Evolutionary conservation across 441 rosid species (phyloP), one percentile per base, ranked within the genome.

Genomic region (Erysimum cheiri): DNA sequence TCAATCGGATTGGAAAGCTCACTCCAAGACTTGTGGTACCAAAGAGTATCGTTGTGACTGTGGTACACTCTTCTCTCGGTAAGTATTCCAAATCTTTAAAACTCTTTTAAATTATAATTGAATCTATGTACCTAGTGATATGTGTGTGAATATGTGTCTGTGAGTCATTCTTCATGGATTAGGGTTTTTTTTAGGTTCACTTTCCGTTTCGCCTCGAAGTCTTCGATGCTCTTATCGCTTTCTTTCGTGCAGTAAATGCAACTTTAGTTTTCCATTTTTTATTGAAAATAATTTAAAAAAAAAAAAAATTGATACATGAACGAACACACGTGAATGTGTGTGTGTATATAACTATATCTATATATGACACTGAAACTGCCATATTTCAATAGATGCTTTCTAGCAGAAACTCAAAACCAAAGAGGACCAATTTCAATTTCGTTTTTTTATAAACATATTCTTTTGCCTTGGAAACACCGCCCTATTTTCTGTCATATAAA

Each of bases 1-100:
- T 52, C 96, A 93, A 61, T 93, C 97, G 3, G 98, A 93, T 77
- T 93, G 94, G 96, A 93, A 93, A 77, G 98, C 98, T 50, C 98
- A 93, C 77, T 87, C 92, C 14, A 93, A 93, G 64, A 93, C 93
- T 43, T 93, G 98, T 52, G 98, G 98, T 71, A 93, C 98, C 10
- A 64, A 93, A 62, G 98, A 91, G 68, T 89, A 91, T 74, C 76
- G 91, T 65, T 93, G 97, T 66, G 95, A 89, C 72, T 91, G 97
- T 64, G 96, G 98, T 58, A 89, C 96, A 60, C 89, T 91, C 70
- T 93, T 91, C 79, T 91, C 98, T 9, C 86, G 98, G 98, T 93
- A 82, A 59, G 32, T 58, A 35, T 13, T 33, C 64, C 24, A 54
- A 69, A 31, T 63, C n/a, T 39, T 35, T 31, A 6, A 14, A 26